Percentiles rank a stretch among this genome's conserved stretches.
Conservation (phyloP, 495 filamentous ascomycete species). For the Sabuloglossum arenarium region DNA sequence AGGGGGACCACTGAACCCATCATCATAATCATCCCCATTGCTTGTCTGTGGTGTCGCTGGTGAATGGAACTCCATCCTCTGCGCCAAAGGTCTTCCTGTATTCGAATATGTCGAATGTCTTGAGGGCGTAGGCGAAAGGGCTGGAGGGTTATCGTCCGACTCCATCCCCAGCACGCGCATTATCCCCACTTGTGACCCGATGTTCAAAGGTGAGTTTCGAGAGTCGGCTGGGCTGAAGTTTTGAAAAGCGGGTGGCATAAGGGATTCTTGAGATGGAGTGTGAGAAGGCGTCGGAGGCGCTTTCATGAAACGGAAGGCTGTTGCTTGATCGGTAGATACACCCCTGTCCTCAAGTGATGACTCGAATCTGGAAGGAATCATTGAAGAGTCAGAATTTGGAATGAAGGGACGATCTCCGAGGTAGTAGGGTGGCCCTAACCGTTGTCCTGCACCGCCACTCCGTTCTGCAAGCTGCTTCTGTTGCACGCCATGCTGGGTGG, state of each 20-base stretch:
- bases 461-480: not conserved
- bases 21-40: slow-evolving; percentile 31
- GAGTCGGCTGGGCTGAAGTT: slow-evolving; percentile 23
- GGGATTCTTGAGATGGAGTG: slow-evolving; percentile 23
- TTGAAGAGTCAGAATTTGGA: slow-evolving; percentile 23
- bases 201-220: slow-evolving; percentile 19
- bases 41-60: slow-evolving; percentile 35
- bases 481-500: not conserved
- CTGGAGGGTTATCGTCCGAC: slow-evolving; percentile 21
- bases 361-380: slow-evolving; percentile 17
- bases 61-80: slow-evolving; percentile 31
- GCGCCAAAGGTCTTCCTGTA: slow-evolving; percentile 27
- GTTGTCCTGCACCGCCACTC: not conserved
- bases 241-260: slow-evolving; percentile 25
- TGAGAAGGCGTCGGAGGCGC: slow-evolving; percentile 27
- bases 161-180: slow-evolving; percentile 33
- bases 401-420: slow-evolving; percentile 31
- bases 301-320: slow-evolving; percentile 12
- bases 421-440: slow-evolving; percentile 16
- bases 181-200: slow-evolving; percentile 28
- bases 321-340: not conserved
- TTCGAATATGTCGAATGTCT: not conserved
- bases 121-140: slow-evolving; percentile 22
- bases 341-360: slow-evolving; percentile 11
- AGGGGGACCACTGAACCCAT: slow-evolving; percentile 9